Conservation (phyloP, 2,329 filamentous ascomycete genomes). For the Aureobasidium namibiae region DNA sequence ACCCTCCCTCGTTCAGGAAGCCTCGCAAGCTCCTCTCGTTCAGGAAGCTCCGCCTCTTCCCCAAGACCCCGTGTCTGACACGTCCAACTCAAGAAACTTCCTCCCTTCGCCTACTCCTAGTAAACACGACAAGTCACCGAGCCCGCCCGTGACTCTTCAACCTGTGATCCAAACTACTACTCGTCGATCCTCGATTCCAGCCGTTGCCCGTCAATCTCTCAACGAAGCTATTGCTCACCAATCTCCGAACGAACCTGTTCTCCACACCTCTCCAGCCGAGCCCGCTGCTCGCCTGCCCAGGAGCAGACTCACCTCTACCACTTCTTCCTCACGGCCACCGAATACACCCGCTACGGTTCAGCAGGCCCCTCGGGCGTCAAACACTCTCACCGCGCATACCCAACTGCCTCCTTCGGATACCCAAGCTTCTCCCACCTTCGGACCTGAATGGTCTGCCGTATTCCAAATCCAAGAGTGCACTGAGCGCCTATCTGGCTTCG, state of each 20-base stretch:
- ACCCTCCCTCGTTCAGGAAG: too few species aligned
- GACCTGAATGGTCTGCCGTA: neutral
- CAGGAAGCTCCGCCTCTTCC: neutral
- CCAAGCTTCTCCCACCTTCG: neutral
- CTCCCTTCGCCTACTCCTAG: conserved; percentile 13
- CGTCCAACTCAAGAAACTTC: neutral
- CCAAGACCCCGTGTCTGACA: neutral
- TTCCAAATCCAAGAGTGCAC: neutral
- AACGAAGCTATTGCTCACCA: neutral
- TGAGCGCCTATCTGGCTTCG: neutral
- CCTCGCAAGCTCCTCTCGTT: too few species aligned
- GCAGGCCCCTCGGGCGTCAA: neutral
- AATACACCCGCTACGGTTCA: neutral
- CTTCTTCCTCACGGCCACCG: neutral
- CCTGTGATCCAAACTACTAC: neutral
- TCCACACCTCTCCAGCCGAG: neutral
- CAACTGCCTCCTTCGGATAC: neutral
- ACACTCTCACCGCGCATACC: neutral
- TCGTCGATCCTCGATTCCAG: neutral
- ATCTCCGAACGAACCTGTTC: neutral
- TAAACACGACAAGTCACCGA: conserved; percentile 4
- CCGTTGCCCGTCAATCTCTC: neutral
- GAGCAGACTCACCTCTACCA: neutral
- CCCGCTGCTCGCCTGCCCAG: neutral
- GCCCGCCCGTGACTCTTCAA: neutral